Evolutionary conservation across 345 rosid species (phyloP).

Genomic region (sweet orange (Citrus sinensis)): DNA sequence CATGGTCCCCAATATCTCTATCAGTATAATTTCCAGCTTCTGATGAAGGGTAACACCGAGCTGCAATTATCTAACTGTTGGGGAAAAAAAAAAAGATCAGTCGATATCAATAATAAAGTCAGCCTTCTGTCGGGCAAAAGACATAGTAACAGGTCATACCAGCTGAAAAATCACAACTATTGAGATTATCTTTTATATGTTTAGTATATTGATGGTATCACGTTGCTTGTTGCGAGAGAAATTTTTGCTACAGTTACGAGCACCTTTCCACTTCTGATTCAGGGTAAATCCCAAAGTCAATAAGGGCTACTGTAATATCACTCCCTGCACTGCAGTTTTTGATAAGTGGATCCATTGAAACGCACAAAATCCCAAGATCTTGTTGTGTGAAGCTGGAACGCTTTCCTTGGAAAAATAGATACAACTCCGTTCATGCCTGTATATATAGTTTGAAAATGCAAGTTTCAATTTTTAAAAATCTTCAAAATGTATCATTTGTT

Average conservation of each 20-base stretch:
- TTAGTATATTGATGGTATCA: too few species aligned
- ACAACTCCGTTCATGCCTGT: slow-evolving; percentile 22
- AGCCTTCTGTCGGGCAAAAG: too few species aligned
- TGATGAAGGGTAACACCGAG: too few species aligned
- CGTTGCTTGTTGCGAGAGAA: slow-evolving; percentile 52
- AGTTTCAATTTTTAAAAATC: too few species aligned
- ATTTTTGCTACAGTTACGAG: slow-evolving; percentile 28
- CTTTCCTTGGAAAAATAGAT: slow-evolving; percentile 31
- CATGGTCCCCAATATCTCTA: too few species aligned
- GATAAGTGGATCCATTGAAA: slow-evolving; percentile 1
- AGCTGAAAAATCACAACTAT: too few species aligned
- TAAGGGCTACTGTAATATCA: slow-evolving; percentile 32
- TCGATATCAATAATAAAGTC: neutral
- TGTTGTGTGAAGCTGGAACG: slow-evolving; percentile 24
- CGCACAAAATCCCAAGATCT: slow-evolving; percentile 47
- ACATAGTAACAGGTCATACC: too few species aligned
- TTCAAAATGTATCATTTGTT: too few species aligned
- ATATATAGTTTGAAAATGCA: neutral
- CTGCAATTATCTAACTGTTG: too few species aligned
- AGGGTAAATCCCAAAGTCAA: slow-evolving; percentile 41
- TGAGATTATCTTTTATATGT: too few species aligned
- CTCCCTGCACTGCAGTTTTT: neutral
- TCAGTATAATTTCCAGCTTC: too few species aligned
- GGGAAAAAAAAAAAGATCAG: neutral
- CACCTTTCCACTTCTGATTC: slow-evolving; percentile 49